phyloP scores from a whole-genome alignment of 192 early-diverging fungal genomes.

The Cladochytrium replicatum region DNA sequence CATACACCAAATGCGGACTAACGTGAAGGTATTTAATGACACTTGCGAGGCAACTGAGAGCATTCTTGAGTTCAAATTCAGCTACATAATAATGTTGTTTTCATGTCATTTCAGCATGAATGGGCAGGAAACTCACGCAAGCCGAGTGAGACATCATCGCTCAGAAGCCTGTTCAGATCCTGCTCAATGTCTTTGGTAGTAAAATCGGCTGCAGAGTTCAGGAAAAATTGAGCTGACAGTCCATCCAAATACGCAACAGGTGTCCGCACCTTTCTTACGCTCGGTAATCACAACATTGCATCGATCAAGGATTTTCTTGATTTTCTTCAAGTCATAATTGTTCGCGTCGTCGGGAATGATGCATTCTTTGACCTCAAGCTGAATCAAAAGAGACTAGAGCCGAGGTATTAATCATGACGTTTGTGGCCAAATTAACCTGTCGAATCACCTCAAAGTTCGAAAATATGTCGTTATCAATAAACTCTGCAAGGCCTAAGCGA shows the following conservation, averaged over 20 bases:
- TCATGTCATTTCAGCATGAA: not conserved
- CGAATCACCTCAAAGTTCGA: conserved; percentile 76
- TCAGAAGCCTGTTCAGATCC: conserved; percentile 72
- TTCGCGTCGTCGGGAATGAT: conserved; percentile 49
- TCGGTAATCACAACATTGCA: conserved; percentile 71
- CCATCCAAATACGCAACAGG: conserved; percentile 1
- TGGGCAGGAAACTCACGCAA: conserved; percentile 42
- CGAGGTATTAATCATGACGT: not conserved
- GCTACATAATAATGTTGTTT: conserved; percentile 23
- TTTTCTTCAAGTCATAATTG: conserved; percentile 60
- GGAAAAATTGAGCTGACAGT: no score
- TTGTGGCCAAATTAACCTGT: not conserved
- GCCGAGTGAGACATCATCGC: conserved; percentile 53
- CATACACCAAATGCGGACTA: conserved; percentile 7
- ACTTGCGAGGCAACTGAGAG: conserved; percentile 57
- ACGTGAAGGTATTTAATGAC: conserved; percentile 62
- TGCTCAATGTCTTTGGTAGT: conserved; percentile 70
- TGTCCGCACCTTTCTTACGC: conserved; percentile 45
- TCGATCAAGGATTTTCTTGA: conserved; percentile 59
- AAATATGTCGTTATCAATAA: conserved; percentile 86
- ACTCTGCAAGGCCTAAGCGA: conserved; percentile 73
- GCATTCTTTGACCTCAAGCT: conserved; percentile 90
- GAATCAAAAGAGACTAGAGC: conserved; percentile 69
- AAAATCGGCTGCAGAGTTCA: conserved; percentile 54
- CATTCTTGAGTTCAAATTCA: conserved; percentile 61